Conservation (phyloP, 768 basidiomycete species). For the Phlebiopsis flavidoalba region DNA sequence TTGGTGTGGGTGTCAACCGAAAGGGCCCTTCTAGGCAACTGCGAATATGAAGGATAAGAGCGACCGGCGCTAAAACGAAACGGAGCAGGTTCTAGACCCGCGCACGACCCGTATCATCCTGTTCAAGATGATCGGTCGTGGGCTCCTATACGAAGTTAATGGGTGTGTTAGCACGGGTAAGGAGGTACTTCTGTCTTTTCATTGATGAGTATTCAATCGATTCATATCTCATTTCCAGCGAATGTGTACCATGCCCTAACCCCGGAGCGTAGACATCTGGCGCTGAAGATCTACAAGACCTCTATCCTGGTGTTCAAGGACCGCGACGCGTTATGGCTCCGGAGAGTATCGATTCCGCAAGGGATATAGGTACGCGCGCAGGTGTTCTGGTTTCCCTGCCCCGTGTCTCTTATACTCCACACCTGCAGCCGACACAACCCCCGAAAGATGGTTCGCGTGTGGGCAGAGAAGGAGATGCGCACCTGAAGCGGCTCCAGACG, state of each 20-base stretch:
- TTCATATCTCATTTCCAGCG: slow-evolving; percentile 39
- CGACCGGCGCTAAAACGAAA: slow-evolving; percentile 95
- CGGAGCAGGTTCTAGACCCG: slow-evolving; percentile 94
- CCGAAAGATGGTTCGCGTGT: slow-evolving; percentile 96
- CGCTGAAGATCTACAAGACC: slow-evolving; percentile 97
- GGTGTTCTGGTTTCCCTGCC: slow-evolving; percentile 14
- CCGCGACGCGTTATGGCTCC: slow-evolving; percentile 91
- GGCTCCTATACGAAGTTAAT: slow-evolving; percentile 83
- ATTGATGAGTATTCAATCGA: neutral
- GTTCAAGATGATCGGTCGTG: slow-evolving; percentile 94
- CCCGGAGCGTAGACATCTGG: slow-evolving; percentile 55
- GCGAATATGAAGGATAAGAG: slow-evolving; percentile 94
- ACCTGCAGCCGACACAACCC: slow-evolving; percentile 68
- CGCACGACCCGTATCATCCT: slow-evolving; percentile 89
- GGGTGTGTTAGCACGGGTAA: slow-evolving; percentile 98
- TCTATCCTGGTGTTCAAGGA: slow-evolving; percentile 97
- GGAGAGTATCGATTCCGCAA: slow-evolving; percentile 94
- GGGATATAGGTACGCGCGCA: slow-evolving; percentile 53
- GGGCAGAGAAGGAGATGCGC: slow-evolving; percentile 99
- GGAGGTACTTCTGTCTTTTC: slow-evolving; percentile 57
- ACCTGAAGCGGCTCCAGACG: slow-evolving; percentile 77
- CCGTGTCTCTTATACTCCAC: neutral
- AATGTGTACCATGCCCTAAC: slow-evolving; percentile 93
- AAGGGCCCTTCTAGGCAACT: slow-evolving; percentile 86
- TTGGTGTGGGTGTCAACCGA: slow-evolving; percentile 76